These are phyloP conservation scores for Fraxinus xanthoxyloides DNA, from an alignment of 305 asterid species.

Conservation along the genomic window DNA sequence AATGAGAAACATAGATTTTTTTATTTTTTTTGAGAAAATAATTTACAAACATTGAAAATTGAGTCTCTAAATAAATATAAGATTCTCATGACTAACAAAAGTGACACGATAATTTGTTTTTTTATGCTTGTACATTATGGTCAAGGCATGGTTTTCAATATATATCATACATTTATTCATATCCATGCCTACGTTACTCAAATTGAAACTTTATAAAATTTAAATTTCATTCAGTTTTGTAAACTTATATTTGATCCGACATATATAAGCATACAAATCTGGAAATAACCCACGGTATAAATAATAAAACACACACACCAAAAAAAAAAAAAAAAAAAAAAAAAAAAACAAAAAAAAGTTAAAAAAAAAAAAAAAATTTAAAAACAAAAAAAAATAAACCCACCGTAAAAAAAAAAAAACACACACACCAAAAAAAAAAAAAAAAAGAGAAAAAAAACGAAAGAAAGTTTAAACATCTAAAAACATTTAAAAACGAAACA, in stretches of 20 bases:
- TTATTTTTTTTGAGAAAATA: not conserved
- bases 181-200: not conserved
- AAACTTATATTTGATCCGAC: not conserved
- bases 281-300: not conserved
- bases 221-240: not conserved
- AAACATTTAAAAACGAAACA: too few relatives aligned
- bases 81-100: not conserved
- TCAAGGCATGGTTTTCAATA: not conserved
- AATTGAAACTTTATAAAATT: not conserved
- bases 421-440: too few relatives aligned
- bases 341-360: too few relatives aligned
- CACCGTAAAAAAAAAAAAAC: too few relatives aligned
- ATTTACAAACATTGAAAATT: not conserved
- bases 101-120: not conserved
- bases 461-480: too few relatives aligned
- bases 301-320: too few relatives aligned
- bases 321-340: too few relatives aligned
- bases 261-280: not conserved
- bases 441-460: too few relatives aligned
- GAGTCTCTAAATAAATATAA: not conserved
- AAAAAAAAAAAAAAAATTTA: too few relatives aligned
- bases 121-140: not conserved
- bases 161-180: not conserved
- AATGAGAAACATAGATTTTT: not conserved
- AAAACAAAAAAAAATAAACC: too few relatives aligned